A percentile compares a stretch with the other conserved stretches of the same genome.
Conservation (phyloP, 192 early-diverging fungal genomes). For the Backusella luteola region DNA sequence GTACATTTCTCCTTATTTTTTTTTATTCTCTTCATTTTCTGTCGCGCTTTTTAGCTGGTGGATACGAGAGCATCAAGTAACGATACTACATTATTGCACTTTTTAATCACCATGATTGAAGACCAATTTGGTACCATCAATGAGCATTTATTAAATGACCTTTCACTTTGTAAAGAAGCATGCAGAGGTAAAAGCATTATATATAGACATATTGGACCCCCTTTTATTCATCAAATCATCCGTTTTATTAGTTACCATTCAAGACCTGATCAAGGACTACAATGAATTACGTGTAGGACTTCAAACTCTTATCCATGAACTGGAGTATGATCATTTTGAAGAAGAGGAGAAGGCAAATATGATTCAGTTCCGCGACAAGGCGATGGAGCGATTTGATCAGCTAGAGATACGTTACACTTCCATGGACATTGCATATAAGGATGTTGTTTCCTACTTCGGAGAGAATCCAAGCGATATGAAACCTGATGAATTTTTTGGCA, state of each 20-base stretch:
- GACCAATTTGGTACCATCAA: slow-evolving; percentile 57
- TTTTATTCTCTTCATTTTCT: neutral
- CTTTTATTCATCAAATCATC: neutral
- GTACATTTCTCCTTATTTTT: neutral
- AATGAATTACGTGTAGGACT: slow-evolving; percentile 44
- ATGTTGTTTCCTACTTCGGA: slow-evolving; percentile 68
- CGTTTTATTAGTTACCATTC: slow-evolving; percentile 44
- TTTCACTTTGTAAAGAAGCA: slow-evolving; percentile 64
- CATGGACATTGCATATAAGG: slow-evolving; percentile 71
- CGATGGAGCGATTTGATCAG: slow-evolving; percentile 58
- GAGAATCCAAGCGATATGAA: slow-evolving; percentile 69
- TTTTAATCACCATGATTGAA: slow-evolving; percentile 68
- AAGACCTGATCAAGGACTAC: slow-evolving; percentile 52
- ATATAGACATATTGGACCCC: neutral
- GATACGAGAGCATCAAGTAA: slow-evolving; percentile 72
- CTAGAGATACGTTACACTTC: slow-evolving; percentile 57
- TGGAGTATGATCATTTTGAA: slow-evolving; percentile 37
- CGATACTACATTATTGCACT: slow-evolving; percentile 73
- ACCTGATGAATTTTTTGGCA: slow-evolving; percentile 84
- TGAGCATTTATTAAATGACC: slow-evolving; percentile 60
- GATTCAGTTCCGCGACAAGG: slow-evolving; percentile 59
- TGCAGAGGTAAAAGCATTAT: slow-evolving; percentile 54
- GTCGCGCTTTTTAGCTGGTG: slow-evolving; percentile 46
- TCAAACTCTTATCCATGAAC: slow-evolving; percentile 45
- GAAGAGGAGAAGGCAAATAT: slow-evolving; percentile 56